Percentiles rank a stretch among this genome's conserved stretches.
Conservation (phyloP, 2,329 filamentous ascomycete genomes). For the Claviceps capensis region DNA sequence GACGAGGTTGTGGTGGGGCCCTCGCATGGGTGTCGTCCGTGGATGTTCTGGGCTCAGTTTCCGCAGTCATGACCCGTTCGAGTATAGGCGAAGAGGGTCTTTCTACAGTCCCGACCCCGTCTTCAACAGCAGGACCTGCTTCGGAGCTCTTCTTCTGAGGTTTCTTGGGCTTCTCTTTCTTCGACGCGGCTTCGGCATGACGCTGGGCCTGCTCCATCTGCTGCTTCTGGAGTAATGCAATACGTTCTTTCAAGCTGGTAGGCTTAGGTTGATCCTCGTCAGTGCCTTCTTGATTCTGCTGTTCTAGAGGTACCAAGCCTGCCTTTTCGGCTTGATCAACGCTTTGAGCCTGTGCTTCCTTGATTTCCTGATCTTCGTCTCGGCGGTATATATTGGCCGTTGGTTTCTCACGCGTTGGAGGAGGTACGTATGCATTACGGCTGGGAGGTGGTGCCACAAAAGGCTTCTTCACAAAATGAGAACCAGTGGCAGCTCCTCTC, state of each 20-base stretch:
- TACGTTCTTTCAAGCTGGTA: conserved; percentile 85
- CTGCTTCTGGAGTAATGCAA: conserved; percentile 85
- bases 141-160: conserved; percentile 53
- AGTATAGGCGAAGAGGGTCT: conserved; percentile 18
- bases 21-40: conserved; percentile 29
- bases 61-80: conserved; percentile 35
- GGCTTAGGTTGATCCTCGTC: conserved; percentile 79
- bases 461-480: conserved; percentile 83
- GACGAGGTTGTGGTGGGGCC: conserved; percentile 30
- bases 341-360: conserved; percentile 51
- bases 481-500: conserved; percentile 35
- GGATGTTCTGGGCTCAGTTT: conserved; percentile 34
- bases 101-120: conserved; percentile 16
- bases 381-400: conserved; percentile 67
- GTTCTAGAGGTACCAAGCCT: conserved; percentile 37
- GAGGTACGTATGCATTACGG: conserved; percentile 79
- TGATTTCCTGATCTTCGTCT: conserved; percentile 71
- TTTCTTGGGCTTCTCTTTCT: conserved; percentile 80
- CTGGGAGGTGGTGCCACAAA: conserved; percentile 93
- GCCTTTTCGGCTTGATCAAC: conserved; percentile 54
- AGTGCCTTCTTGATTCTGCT: conserved; percentile 30
- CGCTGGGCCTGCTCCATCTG: conserved; percentile 79
- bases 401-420: conserved; percentile 56
- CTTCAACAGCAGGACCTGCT: conserved; percentile 19
- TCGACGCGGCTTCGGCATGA: conserved; percentile 62